Evolutionary conservation across 2,329 filamentous ascomycete species (phyloP).

Genomic region (Dothistroma septosporum): DNA sequence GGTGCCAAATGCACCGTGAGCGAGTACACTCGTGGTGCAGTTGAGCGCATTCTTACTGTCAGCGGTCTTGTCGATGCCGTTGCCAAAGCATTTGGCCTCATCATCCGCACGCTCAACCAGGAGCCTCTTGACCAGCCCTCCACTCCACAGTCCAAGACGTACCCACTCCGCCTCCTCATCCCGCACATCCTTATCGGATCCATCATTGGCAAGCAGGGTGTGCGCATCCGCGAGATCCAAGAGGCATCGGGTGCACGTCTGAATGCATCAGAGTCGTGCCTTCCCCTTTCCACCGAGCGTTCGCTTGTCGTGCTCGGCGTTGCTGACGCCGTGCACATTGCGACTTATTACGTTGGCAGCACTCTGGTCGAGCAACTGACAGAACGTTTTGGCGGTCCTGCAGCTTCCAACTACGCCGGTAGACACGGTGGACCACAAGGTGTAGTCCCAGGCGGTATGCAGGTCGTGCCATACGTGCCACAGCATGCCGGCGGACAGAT

Average conservation of each 20-base stretch:
- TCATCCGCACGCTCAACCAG: conserved; percentile 97
- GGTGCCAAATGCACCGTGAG: conserved; percentile 98
- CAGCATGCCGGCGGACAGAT: conserved; percentile 91
- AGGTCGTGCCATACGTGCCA: conserved; percentile 96
- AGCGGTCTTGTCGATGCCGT: conserved; percentile 95
- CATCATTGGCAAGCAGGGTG: conserved; percentile 95
- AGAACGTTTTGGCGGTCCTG: conserved; percentile 90
- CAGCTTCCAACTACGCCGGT: conserved; percentile 95
- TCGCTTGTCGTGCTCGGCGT: conserved; percentile 98
- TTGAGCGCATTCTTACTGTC: conserved; percentile 95
- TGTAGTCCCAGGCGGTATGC: conserved; percentile 94
- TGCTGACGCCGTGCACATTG: conserved; percentile 96
- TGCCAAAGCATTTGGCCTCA: conserved; percentile 96
- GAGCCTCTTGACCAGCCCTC: conserved; percentile 85
- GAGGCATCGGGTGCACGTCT: conserved; percentile 93
- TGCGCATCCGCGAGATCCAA: conserved; percentile 95
- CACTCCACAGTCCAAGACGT: conserved; percentile 91
- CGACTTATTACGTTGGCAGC: conserved; percentile 96
- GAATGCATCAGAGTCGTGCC: conserved; percentile 91
- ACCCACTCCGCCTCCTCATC: conserved; percentile 89
- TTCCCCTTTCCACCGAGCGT: conserved; percentile 91
- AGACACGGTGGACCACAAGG: conserved; percentile 89
- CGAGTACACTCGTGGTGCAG: conserved; percentile 94
- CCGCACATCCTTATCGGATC: conserved; percentile 97
- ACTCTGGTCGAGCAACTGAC: conserved; percentile 97